Evolutionary conservation across 805 yeast species (phyloP), one percentile per base, ranked within the genome.

Genomic region (Metschnikowia orientalis): DNA sequence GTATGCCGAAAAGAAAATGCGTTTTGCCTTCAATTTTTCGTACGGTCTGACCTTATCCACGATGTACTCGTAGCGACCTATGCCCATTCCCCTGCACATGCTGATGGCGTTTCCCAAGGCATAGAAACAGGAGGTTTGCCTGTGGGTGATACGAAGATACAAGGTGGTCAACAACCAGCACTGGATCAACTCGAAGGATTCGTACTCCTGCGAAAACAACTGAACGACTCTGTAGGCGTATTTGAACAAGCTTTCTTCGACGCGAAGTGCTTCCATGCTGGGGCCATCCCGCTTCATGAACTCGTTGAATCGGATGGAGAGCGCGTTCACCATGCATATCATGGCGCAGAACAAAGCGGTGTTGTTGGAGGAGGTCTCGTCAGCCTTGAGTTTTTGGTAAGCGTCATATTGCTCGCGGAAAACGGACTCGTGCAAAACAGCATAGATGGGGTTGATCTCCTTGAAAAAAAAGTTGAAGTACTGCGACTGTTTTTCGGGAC

Each of bases 1-100:
- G 44, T 68, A 78, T 5, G 71, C 72, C 13, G 67, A 41, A 77
- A 79, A 77, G 47, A 73, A 78, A 1, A 77, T 64, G 30, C 81
- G 57, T 43, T 59, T 59, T 1, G 74, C 67, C 45, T 77, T 76
- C 8, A 63, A 37, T 12, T 44, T 48, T 40, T 75, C 79, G 47
- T 65, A 65, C 4, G 57, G 50, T 6, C 63, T 50, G 11, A 34
- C 26, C 6, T 25, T 18, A 41, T 63, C 29, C 26, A 41, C 32
- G 14, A 50, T 23, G n/a, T 40, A 31, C 17, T 41, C 47, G 25
- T 58, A 56, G 28, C 58, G 39, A 35, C 62, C 59, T 21, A 71
- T 37, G 5, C 70, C 61, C 75, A 71, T 65, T 1, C 71, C 71
- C 30, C 63, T 57, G 28, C 58, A 48, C 63, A 71, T 62, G 23